Percentiles rank a stretch among this genome's conserved stretches.
Conservation (phyloP, 2,329 filamentous ascomycete species). For the Pseudocercospora crystallina region DNA sequence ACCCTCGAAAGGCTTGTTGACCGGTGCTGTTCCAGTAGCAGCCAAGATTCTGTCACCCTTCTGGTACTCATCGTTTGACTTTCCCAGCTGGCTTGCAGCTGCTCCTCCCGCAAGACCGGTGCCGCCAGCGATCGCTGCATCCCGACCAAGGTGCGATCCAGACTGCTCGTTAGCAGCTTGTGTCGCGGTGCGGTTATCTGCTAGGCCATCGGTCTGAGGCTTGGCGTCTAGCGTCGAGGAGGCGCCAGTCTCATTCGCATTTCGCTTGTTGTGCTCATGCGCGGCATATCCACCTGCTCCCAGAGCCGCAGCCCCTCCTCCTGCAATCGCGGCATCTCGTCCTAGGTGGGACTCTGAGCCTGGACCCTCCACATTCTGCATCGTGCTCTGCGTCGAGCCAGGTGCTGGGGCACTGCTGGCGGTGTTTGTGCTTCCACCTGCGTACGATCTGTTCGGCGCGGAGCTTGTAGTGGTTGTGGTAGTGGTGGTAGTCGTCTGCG, state of each 20-base stretch:
- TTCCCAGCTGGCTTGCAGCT: background rate
- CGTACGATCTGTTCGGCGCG: background rate
- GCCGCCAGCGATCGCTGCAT: conserved; percentile 3
- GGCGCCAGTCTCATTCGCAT: background rate
- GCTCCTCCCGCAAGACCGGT: conserved; percentile 1
- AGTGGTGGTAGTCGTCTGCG: background rate
- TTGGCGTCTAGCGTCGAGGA: conserved; percentile 1
- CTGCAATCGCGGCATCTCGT: conserved; percentile 35
- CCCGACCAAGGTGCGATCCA: conserved; percentile 10
- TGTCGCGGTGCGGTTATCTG: conserved; percentile 10
- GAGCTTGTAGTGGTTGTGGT: background rate
- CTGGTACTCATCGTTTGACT: conserved; percentile 6
- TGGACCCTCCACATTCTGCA: background rate
- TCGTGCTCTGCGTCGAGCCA: no score
- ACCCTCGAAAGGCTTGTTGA: conserved; percentile 7
- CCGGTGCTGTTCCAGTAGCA: conserved; percentile 6
- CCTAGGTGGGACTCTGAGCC: conserved; percentile 27
- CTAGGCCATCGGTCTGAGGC: conserved; percentile 13
- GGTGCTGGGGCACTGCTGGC: background rate
- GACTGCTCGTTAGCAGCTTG: conserved; percentile 14
- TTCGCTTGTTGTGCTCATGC: background rate
- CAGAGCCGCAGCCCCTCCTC: conserved; percentile 32
- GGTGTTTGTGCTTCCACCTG: background rate
- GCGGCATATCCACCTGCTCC: conserved; percentile 19
- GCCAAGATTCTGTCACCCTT: conserved; percentile 6